phyloP scores from a whole-genome alignment of 768 basidiomycete species.

The Saitozyma podzolica region DNA sequence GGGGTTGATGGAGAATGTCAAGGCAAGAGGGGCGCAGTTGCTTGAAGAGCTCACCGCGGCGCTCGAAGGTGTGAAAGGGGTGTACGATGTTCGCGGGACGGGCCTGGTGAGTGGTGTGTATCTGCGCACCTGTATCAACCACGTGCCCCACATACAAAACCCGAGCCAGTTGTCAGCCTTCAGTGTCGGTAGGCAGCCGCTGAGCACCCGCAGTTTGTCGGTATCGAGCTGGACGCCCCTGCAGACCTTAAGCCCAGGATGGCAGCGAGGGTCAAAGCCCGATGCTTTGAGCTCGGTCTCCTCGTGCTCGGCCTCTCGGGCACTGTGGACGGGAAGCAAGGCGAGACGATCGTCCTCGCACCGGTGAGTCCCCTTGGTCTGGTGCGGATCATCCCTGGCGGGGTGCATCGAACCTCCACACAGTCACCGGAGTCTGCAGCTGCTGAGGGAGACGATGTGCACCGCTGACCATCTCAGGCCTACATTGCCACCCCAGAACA shows the following conservation, averaged over 20 bases:
- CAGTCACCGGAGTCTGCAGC: too few relatives aligned
- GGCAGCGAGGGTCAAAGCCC: slow-evolving; percentile 20
- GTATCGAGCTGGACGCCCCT: slow-evolving; percentile 20
- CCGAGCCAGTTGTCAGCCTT: slow-evolving; percentile 20
- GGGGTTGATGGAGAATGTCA: slow-evolving; percentile 16
- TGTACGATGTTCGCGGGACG: slow-evolving; percentile 23
- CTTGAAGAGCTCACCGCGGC: slow-evolving; percentile 7
- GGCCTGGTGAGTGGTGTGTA: slow-evolving; percentile 20
- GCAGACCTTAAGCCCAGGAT: slow-evolving; percentile 14
- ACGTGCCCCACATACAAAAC: not conserved
- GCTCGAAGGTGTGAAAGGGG: slow-evolving; percentile 10
- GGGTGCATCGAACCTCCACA: too few relatives aligned
- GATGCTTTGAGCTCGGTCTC: slow-evolving; percentile 18
- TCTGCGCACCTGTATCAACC: not conserved
- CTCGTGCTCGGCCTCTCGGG: slow-evolving; percentile 13
- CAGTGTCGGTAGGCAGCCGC: not conserved
- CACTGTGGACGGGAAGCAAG: slow-evolving; percentile 25
- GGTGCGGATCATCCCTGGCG: too few relatives aligned
- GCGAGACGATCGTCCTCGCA: slow-evolving; percentile 18
- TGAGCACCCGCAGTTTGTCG: slow-evolving; percentile 18
- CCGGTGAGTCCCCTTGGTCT: slow-evolving; percentile 7
- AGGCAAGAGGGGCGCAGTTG: slow-evolving; percentile 20
- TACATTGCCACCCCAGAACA: slow-evolving; percentile 24
- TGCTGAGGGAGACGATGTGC: not conserved
- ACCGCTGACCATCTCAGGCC: slow-evolving; percentile 10